These are phyloP conservation scores for Colletotrichum gigasporum DNA, from an alignment of 2,329 filamentous ascomycete species.

Conservation along the genomic window DNA sequence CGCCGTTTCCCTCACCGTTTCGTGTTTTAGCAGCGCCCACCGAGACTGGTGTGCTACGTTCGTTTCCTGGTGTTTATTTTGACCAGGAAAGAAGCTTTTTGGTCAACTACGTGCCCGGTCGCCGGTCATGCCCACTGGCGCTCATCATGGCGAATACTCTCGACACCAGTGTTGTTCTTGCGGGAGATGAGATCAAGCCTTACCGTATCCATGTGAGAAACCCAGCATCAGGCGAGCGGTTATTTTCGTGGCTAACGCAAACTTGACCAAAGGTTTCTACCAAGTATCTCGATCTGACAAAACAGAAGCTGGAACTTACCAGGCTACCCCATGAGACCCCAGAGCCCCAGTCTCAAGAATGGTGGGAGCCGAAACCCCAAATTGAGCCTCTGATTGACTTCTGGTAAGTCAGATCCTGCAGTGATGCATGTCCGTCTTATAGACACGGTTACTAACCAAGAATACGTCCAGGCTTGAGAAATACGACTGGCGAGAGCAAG, in stretches of 20 bases:
- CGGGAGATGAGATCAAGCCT: conserved; percentile 57
- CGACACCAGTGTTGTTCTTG: conserved; percentile 5
- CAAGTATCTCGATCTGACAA: conserved; percentile 73
- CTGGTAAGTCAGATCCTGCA: conserved; percentile 55
- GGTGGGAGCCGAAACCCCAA: conserved; percentile 68
- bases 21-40: background rate
- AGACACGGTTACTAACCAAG: background rate
- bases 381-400: conserved; percentile 73
- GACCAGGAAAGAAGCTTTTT: background rate
- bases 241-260: conserved; percentile 38
- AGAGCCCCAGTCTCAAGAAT: conserved; percentile 56
- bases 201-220: conserved; percentile 67
- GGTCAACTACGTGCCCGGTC: background rate
- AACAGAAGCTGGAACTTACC: conserved; percentile 73
- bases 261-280: conserved; percentile 65
- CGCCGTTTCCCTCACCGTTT: background rate
- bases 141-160: conserved; percentile 11
- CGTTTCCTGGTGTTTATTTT: too few species aligned
- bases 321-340: conserved; percentile 69
- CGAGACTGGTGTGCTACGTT: too few species aligned
- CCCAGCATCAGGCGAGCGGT: background rate
- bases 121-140: background rate
- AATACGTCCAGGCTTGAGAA: conserved; percentile 64
- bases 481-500: conserved; percentile 71
- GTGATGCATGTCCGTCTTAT: background rate